Conservation (phyloP, 345 rosid genomes). For the Psidium friedrichsthalianum region DNA sequence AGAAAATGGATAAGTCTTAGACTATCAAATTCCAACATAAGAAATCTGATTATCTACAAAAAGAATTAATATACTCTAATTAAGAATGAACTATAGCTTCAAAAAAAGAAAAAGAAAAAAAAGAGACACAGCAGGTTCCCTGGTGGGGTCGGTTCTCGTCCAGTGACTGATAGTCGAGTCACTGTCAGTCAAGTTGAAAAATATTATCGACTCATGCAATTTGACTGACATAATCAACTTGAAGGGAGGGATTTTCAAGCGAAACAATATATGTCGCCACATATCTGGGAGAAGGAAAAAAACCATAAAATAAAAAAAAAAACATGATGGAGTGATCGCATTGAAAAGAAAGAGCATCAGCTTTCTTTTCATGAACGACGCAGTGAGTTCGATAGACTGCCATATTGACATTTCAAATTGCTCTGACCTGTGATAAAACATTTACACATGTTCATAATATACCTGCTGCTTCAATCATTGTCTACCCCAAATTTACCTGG, state of each 20-base stretch:
- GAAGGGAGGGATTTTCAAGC: not conserved
- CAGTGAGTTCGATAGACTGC: not conserved
- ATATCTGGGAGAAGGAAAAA: constrained; percentile 8
- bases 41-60: too few relatives aligned
- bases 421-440: not conserved
- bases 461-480: not conserved
- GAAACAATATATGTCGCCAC: not conserved
- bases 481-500: not conserved
- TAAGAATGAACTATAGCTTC: too few relatives aligned
- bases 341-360: not conserved
- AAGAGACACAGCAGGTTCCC: too few relatives aligned
- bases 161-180: not conserved
- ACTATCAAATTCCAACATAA: too few relatives aligned
- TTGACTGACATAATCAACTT: not conserved
- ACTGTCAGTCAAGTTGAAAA: not conserved
- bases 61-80: too few relatives aligned
- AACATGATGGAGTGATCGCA: not conserved
- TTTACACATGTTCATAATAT: not conserved
- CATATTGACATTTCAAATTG: too few relatives aligned
- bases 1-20: too few relatives aligned
- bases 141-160: not conserved
- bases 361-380: not conserved
- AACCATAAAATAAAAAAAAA: too few relatives aligned
- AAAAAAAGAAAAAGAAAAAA: too few relatives aligned
- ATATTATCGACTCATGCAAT: not conserved